Evolutionary conservation across 306 rosid genomes (phyloP).

Genomic region (Styphnolobium japonicum): DNA sequence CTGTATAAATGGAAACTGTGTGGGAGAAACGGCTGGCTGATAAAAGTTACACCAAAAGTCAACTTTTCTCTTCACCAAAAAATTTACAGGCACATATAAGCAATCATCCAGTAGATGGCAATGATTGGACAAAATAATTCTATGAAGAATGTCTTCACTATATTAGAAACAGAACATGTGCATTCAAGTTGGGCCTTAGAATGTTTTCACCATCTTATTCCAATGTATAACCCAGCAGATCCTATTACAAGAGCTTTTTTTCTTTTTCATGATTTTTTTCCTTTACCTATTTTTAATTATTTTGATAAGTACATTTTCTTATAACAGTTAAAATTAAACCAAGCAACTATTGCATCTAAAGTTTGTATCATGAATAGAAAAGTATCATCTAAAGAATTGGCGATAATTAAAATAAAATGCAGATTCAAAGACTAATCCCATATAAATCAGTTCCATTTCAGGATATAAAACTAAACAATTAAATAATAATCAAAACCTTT

Average conservation of each 20-base stretch:
- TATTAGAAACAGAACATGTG: not conserved
- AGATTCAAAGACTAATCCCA: no score
- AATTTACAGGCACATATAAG: not conserved
- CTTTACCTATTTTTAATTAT: not conserved
- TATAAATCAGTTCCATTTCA: no score
- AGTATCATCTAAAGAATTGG: no score
- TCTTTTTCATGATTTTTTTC: not conserved
- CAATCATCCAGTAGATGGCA: no score
- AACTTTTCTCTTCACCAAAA: slow-evolving; percentile 3
- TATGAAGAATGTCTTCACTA: not conserved
- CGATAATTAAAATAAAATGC: no score
- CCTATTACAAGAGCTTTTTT: not conserved
- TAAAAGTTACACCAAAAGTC: not conserved
- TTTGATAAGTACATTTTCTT: not conserved
- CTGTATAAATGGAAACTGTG: not conserved
- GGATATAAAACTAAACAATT: no score
- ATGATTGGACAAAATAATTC: no score
- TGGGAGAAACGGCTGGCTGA: not conserved
- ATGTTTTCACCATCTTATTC: not conserved
- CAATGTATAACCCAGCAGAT: not conserved
- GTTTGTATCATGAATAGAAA: not conserved
- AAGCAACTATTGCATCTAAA: slow-evolving; percentile 13
- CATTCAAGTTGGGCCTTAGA: not conserved
- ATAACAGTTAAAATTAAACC: slow-evolving; percentile 11
- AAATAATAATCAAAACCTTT: no score